phyloP scores from a whole-genome alignment of 2,329 filamentous ascomycete genomes.

The Talaromyces rugulosus region DNA sequence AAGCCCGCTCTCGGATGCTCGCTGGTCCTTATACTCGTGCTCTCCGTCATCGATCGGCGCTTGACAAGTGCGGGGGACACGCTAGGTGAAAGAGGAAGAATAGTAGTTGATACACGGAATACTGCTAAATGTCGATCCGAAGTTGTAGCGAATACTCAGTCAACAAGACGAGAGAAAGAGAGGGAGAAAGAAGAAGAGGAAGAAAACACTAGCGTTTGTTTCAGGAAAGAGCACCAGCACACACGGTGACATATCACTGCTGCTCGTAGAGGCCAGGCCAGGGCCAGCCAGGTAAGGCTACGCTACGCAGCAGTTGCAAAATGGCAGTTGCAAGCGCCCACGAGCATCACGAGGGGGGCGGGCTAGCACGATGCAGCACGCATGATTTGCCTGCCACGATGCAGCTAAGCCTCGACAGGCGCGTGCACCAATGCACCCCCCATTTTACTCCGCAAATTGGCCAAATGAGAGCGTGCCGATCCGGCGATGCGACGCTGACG shows the following conservation, averaged over 20 bases:
- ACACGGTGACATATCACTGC: no score
- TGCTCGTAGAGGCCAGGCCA: background rate
- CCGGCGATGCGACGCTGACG: background rate
- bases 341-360: background rate
- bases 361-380: conserved; percentile 4
- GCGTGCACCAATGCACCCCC: conserved; percentile 1
- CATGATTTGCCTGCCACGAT: background rate
- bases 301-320: no score
- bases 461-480: background rate
- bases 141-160: background rate
- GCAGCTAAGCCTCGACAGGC: background rate
- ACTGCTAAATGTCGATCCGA: background rate
- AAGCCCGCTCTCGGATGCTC: conserved; percentile 1
- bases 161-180: background rate
- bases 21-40: background rate
- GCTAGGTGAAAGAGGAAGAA: background rate
- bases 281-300: background rate
- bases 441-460: background rate
- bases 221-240: background rate
- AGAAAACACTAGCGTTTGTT: conserved; percentile 1
- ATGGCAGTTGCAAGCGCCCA: background rate
- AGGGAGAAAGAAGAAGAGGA: background rate
- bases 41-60: background rate
- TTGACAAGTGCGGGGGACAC: background rate
- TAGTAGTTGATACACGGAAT: background rate